Conservation (phyloP, 2,329 filamentous ascomycete genomes). For the Epichloe typhina region DNA sequence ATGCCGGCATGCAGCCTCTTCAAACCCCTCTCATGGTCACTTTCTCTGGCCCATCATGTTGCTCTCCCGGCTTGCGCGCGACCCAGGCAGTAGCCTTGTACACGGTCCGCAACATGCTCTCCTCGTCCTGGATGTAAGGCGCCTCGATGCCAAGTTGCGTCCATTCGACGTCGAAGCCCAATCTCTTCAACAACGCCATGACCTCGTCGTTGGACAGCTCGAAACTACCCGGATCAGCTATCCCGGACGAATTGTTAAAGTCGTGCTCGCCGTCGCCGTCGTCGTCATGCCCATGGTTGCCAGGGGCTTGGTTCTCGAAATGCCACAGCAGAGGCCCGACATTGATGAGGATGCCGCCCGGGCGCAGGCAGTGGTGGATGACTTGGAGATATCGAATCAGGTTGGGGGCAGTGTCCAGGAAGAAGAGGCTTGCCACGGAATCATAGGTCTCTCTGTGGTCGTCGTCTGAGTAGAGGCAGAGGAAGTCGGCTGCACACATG, state of each 20-base stretch:
- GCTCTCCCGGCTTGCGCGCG: conserved; percentile 49
- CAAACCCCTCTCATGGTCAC: background rate
- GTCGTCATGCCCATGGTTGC: conserved; percentile 39
- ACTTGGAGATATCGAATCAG: conserved; percentile 80
- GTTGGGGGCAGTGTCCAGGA: conserved; percentile 94
- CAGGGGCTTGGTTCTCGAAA: conserved; percentile 63
- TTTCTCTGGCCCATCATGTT: background rate
- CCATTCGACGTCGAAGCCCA: conserved; percentile 66
- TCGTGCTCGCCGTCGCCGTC: conserved; percentile 38
- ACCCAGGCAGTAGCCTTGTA: conserved; percentile 80
- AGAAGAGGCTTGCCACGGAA: conserved; percentile 82
- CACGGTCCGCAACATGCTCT: conserved; percentile 74
- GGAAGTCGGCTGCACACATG: conserved; percentile 89
- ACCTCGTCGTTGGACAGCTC: conserved; percentile 89
- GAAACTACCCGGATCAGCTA: conserved; percentile 79
- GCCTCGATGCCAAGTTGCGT: conserved; percentile 47
- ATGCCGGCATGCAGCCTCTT: background rate
- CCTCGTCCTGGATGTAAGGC: conserved; percentile 75
- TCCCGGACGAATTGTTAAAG: conserved; percentile 44
- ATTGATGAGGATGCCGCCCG: conserved; percentile 76
- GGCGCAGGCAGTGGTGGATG: conserved; percentile 61
- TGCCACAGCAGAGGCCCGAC: conserved; percentile 90
- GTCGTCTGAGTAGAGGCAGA: conserved; percentile 63
- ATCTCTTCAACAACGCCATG: conserved; percentile 52
- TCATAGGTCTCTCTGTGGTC: conserved; percentile 54